phyloP scores from a whole-genome alignment of 1,284 basidiomycete species.

The Trichosporon sp. region DNA sequence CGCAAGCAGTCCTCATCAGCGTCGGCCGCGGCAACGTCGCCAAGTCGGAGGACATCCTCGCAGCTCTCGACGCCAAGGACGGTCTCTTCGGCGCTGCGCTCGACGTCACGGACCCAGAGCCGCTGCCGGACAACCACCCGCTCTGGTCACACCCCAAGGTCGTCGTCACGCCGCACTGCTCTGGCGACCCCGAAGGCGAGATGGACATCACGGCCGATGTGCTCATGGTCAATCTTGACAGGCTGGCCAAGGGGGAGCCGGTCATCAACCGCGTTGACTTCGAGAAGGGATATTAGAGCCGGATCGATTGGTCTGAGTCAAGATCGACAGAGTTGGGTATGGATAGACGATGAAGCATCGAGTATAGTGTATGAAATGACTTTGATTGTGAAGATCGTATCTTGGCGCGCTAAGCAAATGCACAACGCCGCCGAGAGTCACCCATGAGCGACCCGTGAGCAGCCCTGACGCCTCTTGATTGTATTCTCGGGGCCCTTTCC shows the following conservation, averaged over 20 bases:
- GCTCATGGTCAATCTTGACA: slow-evolving; percentile 32
- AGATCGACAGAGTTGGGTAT: no score
- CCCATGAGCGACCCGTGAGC: no score
- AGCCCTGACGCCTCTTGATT: no score
- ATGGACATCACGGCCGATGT: slow-evolving; percentile 20
- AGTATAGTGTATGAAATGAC: no score
- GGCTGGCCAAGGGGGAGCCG: slow-evolving; percentile 18
- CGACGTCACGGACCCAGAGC: slow-evolving; percentile 30
- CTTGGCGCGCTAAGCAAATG: no score
- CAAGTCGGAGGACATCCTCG: slow-evolving; percentile 19
- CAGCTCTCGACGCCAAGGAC: slow-evolving; percentile 14
- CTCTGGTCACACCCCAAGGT: slow-evolving; percentile 20
- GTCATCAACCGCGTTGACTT: slow-evolving; percentile 28
- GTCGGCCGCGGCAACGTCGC: slow-evolving; percentile 25
- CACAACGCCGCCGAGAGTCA: no score
- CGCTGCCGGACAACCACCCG: slow-evolving; percentile 21
- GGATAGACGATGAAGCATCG: no score
- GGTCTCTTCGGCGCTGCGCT: slow-evolving; percentile 20
- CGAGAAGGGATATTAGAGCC: slow-evolving; percentile 31
- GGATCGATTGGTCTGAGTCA: no score
- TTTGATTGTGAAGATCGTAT: no score
- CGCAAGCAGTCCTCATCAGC: slow-evolving; percentile 23
- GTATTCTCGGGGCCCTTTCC: no score
- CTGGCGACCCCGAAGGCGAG: slow-evolving; percentile 22
- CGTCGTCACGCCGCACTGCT: slow-evolving; percentile 23